phyloP scores from a whole-genome alignment of 2,329 filamentous ascomycete genomes.

The Xylaria sp. region DNA sequence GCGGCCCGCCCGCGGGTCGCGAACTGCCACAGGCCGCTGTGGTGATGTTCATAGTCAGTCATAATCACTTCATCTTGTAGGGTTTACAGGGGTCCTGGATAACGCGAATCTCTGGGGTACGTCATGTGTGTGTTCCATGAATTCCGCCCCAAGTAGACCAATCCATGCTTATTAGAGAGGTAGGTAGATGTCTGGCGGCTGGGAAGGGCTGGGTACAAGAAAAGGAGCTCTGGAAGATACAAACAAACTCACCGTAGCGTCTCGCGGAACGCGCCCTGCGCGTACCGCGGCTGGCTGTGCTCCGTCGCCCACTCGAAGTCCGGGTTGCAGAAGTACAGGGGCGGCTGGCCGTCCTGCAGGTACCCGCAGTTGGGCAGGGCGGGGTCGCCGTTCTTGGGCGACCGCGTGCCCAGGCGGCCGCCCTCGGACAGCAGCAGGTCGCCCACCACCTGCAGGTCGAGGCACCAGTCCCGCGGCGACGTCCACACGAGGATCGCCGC shows the following conservation, averaged over 20 bases:
- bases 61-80: too few relatives aligned
- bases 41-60: too few relatives aligned
- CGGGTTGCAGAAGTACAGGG: conserved; percentile 70
- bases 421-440: conserved; percentile 42
- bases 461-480: conserved; percentile 40
- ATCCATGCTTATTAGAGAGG: too few relatives aligned
- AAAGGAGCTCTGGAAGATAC: too few relatives aligned
- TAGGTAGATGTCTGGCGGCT: too few relatives aligned
- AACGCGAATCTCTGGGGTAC: too few relatives aligned
- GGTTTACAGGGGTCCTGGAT: too few relatives aligned
- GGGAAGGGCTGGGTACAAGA: too few relatives aligned
- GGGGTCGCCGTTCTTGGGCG: conserved; percentile 56
- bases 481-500: conserved; percentile 40
- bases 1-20: conserved; percentile 43
- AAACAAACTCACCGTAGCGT: too few relatives aligned
- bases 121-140: too few relatives aligned
- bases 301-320: conserved; percentile 71
- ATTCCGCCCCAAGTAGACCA: too few relatives aligned
- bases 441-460: conserved; percentile 38
- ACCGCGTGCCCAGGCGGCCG: conserved; percentile 66
- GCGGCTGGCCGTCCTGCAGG: conserved; percentile 64
- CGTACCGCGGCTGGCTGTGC: conserved; percentile 67
- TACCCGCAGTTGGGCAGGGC: conserved; percentile 37
- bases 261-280: conserved; percentile 70
- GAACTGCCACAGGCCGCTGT: conserved; percentile 64